Conservation (phyloP, 495 filamentous ascomycete species). For the Xylaria bambusicola region DNA sequence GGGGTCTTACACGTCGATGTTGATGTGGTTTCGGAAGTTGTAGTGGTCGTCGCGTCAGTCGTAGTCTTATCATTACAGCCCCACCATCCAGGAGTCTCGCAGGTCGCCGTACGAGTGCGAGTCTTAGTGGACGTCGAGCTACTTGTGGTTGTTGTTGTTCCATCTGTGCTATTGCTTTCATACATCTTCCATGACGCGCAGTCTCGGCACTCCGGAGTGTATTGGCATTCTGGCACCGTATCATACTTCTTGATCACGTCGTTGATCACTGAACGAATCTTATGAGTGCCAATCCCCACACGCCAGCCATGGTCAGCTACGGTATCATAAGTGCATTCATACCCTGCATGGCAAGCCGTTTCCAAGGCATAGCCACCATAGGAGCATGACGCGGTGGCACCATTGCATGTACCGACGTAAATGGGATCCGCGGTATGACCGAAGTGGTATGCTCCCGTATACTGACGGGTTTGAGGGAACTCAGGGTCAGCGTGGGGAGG, state of each 20-base stretch:
- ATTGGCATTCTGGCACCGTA: conserved; percentile 68
- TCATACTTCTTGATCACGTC: conserved; percentile 85
- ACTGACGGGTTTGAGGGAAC: conserved; percentile 66
- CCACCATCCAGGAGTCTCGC: conserved; percentile 86
- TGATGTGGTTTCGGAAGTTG: conserved; percentile 42
- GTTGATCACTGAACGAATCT: conserved; percentile 78
- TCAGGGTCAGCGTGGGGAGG: conserved; percentile 75
- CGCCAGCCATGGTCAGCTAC: conserved; percentile 89
- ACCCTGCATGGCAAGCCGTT: conserved; percentile 83
- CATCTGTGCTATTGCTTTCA: conserved; percentile 80
- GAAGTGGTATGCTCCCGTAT: conserved; percentile 86
- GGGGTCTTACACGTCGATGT: conserved; percentile 56
- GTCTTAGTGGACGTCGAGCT: conserved; percentile 59
- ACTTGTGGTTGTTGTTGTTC: conserved; percentile 62
- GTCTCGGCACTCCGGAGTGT: conserved; percentile 78
- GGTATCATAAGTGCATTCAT: conserved; percentile 87
- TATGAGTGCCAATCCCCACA: conserved; percentile 80
- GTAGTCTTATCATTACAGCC: conserved; percentile 66
- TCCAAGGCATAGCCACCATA: conserved; percentile 95
- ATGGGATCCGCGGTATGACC: conserved; percentile 95
- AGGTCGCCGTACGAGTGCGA: conserved; percentile 76
- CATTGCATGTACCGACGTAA: conserved; percentile 92
- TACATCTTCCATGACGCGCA: conserved; percentile 95
- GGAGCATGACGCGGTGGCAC: conserved; percentile 81
- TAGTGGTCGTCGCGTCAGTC: conserved; percentile 47